Evolutionary conservation across 2,329 filamentous ascomycete genomes (phyloP).

Genomic region (Fusarium subtropicale): DNA sequence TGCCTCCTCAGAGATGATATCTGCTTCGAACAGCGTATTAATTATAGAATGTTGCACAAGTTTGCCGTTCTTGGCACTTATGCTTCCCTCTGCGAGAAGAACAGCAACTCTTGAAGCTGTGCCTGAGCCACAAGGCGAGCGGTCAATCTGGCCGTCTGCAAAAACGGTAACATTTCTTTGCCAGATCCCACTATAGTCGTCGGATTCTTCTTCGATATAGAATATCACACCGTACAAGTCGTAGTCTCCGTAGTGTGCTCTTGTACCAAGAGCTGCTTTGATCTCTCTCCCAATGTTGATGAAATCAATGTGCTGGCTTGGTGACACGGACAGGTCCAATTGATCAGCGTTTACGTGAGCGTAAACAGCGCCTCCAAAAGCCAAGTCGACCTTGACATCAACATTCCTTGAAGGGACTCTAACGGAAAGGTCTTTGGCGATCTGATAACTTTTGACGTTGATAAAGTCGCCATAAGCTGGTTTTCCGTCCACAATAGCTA

Average conservation of each 20-base stretch:
- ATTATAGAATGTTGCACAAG: constrained; percentile 32
- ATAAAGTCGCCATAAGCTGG: constrained; percentile 31
- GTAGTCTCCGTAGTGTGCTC: constrained; percentile 14
- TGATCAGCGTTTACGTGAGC: constrained; percentile 24
- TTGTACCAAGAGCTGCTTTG: constrained; percentile 17
- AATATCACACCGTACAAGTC: constrained; percentile 36
- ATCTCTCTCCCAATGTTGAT: constrained; percentile 38
- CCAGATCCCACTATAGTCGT: background rate
- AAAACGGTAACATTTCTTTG: constrained; percentile 45
- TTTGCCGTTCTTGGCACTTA: background rate
- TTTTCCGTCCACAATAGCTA: background rate
- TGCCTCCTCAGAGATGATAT: constrained; percentile 23
- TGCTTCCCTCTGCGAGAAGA: constrained; percentile 1
- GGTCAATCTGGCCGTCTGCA: constrained; percentile 46
- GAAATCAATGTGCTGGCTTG: constrained; percentile 13
- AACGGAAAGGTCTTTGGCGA: constrained; percentile 7
- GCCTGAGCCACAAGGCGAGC: constrained; percentile 45
- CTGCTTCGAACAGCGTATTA: constrained; percentile 19
- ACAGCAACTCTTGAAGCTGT: constrained; percentile 39
- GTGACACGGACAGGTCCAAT: constrained; percentile 22
- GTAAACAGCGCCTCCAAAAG: constrained; percentile 34
- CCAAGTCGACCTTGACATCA: background rate
- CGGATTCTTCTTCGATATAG: constrained; percentile 12
- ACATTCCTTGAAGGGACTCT: background rate
- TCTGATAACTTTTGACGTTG: constrained; percentile 36